Conservation (phyloP, 2,329 filamentous ascomycete species). For the Aspergillus cejpii region DNA sequence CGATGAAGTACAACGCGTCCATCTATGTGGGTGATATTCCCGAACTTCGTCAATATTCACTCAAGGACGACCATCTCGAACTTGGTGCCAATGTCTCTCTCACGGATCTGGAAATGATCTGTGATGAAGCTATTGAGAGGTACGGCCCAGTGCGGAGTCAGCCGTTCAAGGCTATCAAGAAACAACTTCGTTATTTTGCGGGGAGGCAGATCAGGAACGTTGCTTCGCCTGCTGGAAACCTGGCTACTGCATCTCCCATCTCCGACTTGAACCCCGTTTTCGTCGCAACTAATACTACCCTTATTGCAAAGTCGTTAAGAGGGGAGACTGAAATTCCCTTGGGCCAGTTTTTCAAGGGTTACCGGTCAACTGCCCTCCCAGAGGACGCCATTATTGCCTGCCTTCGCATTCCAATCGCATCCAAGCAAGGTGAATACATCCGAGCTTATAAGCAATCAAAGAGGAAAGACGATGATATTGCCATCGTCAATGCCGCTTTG, state of each 20-base stretch:
- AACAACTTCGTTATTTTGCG: slow-evolving; percentile 91
- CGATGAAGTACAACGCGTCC: slow-evolving; percentile 78
- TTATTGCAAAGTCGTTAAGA: slow-evolving; percentile 70
- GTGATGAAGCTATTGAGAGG: slow-evolving; percentile 67
- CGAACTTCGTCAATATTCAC: slow-evolving; percentile 73
- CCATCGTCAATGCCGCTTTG: slow-evolving; percentile 86
- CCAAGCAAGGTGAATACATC: slow-evolving; percentile 71
- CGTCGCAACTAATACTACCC: slow-evolving; percentile 72
- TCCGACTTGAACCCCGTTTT: slow-evolving; percentile 94
- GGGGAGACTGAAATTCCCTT: slow-evolving; percentile 82
- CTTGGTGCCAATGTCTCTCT: slow-evolving; percentile 88
- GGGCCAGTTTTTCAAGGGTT: slow-evolving; percentile 86
- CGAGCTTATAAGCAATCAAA: slow-evolving; percentile 94
- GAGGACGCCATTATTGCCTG: slow-evolving; percentile 77
- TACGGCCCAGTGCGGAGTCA: slow-evolving; percentile 68
- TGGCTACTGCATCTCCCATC: slow-evolving; percentile 91
- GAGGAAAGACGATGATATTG: slow-evolving; percentile 95
- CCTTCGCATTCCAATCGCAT: slow-evolving; percentile 74
- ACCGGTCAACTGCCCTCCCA: slow-evolving; percentile 74
- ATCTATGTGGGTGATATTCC: slow-evolving; percentile 91
- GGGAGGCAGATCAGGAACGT: slow-evolving; percentile 94
- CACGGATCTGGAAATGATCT: slow-evolving; percentile 83
- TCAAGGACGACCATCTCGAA: slow-evolving; percentile 76
- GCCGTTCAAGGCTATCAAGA: slow-evolving; percentile 82
- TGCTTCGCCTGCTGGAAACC: slow-evolving; percentile 90